Percentiles rank a stretch among this genome's conserved stretches.
Evolutionary conservation across 768 basidiomycete species (phyloP).

Genomic region (Suillus plorans): DNA sequence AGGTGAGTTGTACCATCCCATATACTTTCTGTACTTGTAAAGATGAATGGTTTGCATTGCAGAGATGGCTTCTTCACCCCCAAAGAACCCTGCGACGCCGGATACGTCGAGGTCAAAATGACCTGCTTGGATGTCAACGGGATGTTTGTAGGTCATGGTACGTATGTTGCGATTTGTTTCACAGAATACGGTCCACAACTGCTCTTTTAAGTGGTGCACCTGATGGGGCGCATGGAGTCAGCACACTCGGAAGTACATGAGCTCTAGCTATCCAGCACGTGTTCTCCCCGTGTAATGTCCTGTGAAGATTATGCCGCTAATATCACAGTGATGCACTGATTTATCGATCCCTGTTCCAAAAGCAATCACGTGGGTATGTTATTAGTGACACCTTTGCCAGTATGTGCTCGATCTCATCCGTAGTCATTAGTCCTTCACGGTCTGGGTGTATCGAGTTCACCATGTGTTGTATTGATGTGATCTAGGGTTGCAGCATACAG

Average conservation of each 20-base stretch:
- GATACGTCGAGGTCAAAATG: conserved; percentile 25
- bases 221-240: neutral
- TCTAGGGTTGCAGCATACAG: neutral
- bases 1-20: conserved; percentile 37
- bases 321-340: neutral
- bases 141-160: conserved; percentile 13
- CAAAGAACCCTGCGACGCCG: conserved; percentile 35
- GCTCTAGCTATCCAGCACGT: neutral
- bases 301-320: neutral
- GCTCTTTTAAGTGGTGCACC: neutral
- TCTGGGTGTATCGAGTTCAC: neutral
- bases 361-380: too few relatives aligned
- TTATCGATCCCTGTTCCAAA: neutral
- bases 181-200: neutral
- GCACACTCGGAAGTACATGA: neutral
- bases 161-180: neutral
- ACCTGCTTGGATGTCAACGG: conserved; percentile 11
- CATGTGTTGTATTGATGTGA: neutral
- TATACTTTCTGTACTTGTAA: conserved; percentile 26
- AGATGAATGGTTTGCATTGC: conserved; percentile 31
- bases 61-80: conserved; percentile 32
- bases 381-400: too few relatives aligned
- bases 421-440: neutral
- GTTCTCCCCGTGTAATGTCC: neutral
- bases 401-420: too few relatives aligned